Conservation (phyloP, 163 green algal species). For the Chlamydomonas reinhardtii region DNA sequence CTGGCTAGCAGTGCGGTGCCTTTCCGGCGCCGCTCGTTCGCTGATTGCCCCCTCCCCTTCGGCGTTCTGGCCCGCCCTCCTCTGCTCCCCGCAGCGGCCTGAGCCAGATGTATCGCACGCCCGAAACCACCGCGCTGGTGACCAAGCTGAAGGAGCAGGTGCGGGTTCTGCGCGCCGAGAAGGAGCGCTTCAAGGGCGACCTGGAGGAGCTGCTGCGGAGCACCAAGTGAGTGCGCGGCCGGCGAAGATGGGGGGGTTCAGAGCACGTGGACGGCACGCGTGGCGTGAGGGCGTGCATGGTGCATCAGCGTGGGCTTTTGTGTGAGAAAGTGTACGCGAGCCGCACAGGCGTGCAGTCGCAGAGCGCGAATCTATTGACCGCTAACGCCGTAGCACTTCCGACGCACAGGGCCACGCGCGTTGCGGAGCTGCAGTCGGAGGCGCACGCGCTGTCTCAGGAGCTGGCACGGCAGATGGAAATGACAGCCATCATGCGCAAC, state of each 20-base stretch:
- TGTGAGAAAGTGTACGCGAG: too few relatives aligned
- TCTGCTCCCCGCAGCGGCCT: constrained; percentile 21
- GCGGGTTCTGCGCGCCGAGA: constrained; percentile 35
- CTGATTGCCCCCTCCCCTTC: too few relatives aligned
- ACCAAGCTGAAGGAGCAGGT: constrained; percentile 49
- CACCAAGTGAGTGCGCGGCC: constrained; percentile 25
- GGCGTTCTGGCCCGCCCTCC: too few relatives aligned
- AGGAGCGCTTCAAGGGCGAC: constrained; percentile 47
- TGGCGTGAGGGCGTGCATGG: too few relatives aligned
- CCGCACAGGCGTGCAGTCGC: too few relatives aligned
- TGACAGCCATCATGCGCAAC: constrained; percentile 30
- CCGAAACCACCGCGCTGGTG: constrained; percentile 58
- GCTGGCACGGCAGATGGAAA: constrained; percentile 35
- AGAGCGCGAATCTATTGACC: too few relatives aligned
- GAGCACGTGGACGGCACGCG: too few relatives aligned
- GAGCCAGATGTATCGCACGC: constrained; percentile 59
- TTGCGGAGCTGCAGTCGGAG: constrained; percentile 48
- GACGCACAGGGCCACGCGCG: constrained; percentile 17
- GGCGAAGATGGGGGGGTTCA: too few relatives aligned
- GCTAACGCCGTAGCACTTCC: too few relatives aligned
- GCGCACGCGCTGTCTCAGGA: constrained; percentile 29
- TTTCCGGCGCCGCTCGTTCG: too few relatives aligned
- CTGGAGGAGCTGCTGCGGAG: constrained; percentile 39
- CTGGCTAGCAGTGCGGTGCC: too few relatives aligned
- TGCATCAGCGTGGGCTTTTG: too few relatives aligned